Conservation (phyloP, 2,329 filamentous ascomycete genomes). For the Ciborinia camelliae region DNA sequence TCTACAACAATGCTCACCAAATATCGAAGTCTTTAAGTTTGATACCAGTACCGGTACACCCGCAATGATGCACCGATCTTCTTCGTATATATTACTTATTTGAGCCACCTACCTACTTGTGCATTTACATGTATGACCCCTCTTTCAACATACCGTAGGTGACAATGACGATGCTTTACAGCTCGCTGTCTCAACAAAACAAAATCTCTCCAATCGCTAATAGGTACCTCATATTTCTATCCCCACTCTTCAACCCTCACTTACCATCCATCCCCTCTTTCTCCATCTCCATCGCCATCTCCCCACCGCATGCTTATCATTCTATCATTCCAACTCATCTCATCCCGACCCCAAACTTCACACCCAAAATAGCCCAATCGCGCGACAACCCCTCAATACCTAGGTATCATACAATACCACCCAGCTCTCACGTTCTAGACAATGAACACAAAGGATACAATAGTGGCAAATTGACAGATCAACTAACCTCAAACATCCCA, state of each 20-base stretch:
- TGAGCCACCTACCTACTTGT: neutral
- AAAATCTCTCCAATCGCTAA: neutral
- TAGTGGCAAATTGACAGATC: neutral
- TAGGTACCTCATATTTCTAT: neutral
- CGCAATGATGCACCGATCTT: neutral
- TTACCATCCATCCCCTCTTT: neutral
- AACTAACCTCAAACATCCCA: neutral
- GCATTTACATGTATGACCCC: neutral
- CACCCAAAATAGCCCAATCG: neutral
- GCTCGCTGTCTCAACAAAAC: conserved; percentile 7
- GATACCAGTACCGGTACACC: too few species aligned
- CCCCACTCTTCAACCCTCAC: neutral
- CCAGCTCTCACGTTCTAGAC: neutral
- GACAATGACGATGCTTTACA: neutral
- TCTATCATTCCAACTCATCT: neutral
- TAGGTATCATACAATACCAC: neutral
- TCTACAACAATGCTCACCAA: neutral
- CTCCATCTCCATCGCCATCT: too few species aligned
- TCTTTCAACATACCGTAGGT: neutral
- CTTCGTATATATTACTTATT: neutral
- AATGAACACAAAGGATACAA: neutral
- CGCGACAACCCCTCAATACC: neutral
- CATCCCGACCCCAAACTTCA: neutral
- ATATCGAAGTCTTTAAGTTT: neutral
- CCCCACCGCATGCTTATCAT: neutral